phyloP scores from a whole-genome alignment of 352 stramenopile genomes.

The Stramenopiles sp. region DNA sequence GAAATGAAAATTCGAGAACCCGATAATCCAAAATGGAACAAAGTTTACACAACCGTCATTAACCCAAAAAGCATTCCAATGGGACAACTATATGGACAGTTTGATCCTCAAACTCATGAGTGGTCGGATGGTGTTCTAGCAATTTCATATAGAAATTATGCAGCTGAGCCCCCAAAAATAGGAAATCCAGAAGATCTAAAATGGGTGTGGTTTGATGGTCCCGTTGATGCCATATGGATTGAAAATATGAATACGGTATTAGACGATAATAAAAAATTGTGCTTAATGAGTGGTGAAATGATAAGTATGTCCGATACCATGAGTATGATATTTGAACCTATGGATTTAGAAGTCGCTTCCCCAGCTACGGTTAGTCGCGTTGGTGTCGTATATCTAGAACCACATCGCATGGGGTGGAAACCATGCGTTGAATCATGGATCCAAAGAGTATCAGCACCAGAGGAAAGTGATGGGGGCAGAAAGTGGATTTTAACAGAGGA shows the following conservation, averaged over 20 bases:
- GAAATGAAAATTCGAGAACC: slow-evolving; percentile 38
- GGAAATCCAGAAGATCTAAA: slow-evolving; percentile 30
- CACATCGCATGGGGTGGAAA: slow-evolving; percentile 65
- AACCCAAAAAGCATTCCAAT: slow-evolving; percentile 83
- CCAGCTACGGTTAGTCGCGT: slow-evolving; percentile 68
- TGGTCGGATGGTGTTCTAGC: slow-evolving; percentile 80
- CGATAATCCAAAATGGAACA: slow-evolving; percentile 38
- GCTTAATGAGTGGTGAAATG: slow-evolving; percentile 76
- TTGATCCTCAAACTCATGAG: slow-evolving; percentile 76
- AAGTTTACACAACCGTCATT: slow-evolving; percentile 50
- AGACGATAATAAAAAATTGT: slow-evolving; percentile 80
- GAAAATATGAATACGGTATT: slow-evolving; percentile 86
- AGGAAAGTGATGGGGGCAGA: not conserved
- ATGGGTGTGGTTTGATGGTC: slow-evolving; percentile 78
- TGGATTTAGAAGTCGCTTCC: slow-evolving; percentile 61
- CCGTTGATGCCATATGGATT: slow-evolving; percentile 78
- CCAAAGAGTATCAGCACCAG: slow-evolving; percentile 24
- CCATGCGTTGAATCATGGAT: slow-evolving; percentile 63
- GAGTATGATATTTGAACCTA: slow-evolving; percentile 86
- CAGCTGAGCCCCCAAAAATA: slow-evolving; percentile 25
- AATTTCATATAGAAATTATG: slow-evolving; percentile 74
- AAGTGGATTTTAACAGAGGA: slow-evolving; percentile 16
- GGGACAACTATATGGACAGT: slow-evolving; percentile 77
- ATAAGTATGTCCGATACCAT: slow-evolving; percentile 79
- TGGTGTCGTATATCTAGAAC: slow-evolving; percentile 76